Evolutionary conservation across 2,329 filamentous ascomycete species (phyloP), one percentile per base, ranked within the genome.

Genomic region (Ophiocordyceps camponoti-rufipedis): DNA sequence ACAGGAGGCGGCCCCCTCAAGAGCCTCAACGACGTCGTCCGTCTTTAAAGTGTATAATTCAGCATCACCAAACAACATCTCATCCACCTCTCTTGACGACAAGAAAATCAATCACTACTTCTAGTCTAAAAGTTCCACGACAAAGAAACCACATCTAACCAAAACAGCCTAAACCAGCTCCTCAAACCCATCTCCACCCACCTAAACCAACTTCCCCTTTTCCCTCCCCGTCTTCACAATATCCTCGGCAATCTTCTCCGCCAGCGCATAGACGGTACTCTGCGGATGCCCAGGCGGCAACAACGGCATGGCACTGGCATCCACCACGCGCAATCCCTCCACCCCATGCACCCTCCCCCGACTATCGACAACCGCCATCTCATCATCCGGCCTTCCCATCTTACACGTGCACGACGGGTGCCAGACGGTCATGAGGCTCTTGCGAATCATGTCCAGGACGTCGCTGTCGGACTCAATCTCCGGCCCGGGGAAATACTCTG

Each of bases 351-450:
- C 45, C 4, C 42, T 28, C 6, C 35, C 45, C n/a, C 16, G 16
- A 19, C 13, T 19, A 31, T 46, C 42, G 2, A 44, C 19, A 14
- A 46, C 45, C 13, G 45, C 45, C n/a, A 14, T 38, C 11, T 5
- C 8, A 28, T 77, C 71, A n/a, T 59, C 60, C 33, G 68, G 64
- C 1, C 60, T 59, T 2, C 73, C 72, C 50, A 77, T 76, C 0
- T 69, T 60, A 44, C 64, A 68, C 0, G 71, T 71, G 43, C 67
- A 69, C 0, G 64, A 68, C 1, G 69, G 68, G 54, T 77, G 73
- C 40, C 44, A 49, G 53, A 76, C 71, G 0, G 69, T 68, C 63
- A 69, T 73, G 2, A 65, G 60, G n/a, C 64, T 59, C 28, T 68
- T 60, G 23, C 40, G 45, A 29, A 51, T 32, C 13, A 51, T 60